Conservation (phyloP, 202 grass and related monocot species). For the Zizania palustris region DNA sequence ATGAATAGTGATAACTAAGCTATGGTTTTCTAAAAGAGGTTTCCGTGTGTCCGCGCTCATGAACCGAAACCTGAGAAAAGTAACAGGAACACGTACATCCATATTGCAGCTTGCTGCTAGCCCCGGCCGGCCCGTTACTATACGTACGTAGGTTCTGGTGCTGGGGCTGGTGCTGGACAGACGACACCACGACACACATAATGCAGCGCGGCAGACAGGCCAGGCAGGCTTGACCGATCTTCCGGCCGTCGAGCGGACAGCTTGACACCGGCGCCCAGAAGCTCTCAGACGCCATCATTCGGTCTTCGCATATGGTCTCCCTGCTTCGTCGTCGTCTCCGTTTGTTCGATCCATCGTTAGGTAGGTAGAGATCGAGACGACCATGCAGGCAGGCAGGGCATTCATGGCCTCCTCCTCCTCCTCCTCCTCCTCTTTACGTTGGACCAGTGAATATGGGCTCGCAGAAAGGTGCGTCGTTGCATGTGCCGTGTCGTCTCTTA, state of each 20-base stretch:
- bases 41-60: no score
- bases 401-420: neutral
- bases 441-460: neutral
- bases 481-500: conserved; percentile 1
- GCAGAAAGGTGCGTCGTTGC: conserved; percentile 1
- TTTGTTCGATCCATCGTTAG: neutral
- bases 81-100: no score
- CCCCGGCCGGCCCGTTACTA: no score
- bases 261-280: neutral
- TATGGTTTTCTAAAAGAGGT: no score
- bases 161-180: no score
- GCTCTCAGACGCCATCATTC: neutral
- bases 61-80: no score
- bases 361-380: no score
- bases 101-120: no score
- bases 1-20: no score
- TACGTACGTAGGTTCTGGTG: no score
- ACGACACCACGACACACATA: no score
- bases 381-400: no score
- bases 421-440: neutral
- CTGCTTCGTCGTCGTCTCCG: neutral
- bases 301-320: neutral
- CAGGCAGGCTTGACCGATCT: neutral
- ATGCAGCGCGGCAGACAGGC: neutral
- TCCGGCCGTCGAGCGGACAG: neutral